Conservation (phyloP, 768 basidiomycete species). For the Naganishia onofrii region DNA sequence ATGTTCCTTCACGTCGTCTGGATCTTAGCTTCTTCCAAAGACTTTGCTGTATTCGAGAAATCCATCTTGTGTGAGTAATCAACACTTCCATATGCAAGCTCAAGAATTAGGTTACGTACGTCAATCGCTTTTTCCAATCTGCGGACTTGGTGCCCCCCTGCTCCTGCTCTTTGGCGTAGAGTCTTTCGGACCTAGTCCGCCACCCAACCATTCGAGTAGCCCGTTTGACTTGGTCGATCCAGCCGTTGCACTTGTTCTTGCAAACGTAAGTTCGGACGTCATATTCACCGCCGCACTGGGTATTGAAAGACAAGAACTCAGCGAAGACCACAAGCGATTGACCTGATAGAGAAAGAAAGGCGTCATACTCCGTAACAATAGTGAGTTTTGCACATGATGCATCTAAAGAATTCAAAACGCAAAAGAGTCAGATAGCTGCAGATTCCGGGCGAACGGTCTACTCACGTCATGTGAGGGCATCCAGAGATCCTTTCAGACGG, state of each 20-base stretch:
- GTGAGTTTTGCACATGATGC: constrained; percentile 7
- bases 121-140: constrained; percentile 13
- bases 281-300: constrained; percentile 15
- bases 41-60: neutral
- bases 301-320: neutral
- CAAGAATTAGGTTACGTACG: neutral
- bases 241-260: constrained; percentile 11
- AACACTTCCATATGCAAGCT: neutral
- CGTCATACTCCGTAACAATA: neutral
- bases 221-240: constrained; percentile 12
- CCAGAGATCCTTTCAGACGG: constrained; percentile 15
- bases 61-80: neutral
- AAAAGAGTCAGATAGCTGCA: neutral
- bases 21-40: constrained; percentile 3
- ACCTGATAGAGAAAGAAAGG: neutral
- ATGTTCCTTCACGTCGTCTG: too few species aligned
- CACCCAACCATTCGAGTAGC: neutral
- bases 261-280: neutral
- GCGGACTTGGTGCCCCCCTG: neutral
- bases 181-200: constrained; percentile 4
- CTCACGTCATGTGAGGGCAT: constrained; percentile 10
- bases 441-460: neutral
- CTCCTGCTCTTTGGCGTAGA: constrained; percentile 2
- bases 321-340: neutral
- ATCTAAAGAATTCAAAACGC: neutral